A percentile compares a stretch with the other conserved stretches of the same genome.
Evolutionary conservation across 306 rosid species (phyloP).

Genomic region (Nissolia schottii): DNA sequence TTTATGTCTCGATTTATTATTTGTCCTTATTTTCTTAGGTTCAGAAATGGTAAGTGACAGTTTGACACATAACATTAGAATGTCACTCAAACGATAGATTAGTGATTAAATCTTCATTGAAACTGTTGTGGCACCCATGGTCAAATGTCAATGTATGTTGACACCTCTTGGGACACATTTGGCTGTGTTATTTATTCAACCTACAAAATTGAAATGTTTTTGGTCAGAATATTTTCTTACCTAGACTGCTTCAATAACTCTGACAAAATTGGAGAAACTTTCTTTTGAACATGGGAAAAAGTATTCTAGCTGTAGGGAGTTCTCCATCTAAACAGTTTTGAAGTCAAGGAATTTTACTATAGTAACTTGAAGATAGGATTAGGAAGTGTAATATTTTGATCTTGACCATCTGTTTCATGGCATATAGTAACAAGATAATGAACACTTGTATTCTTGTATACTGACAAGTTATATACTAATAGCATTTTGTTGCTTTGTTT

Average conservation of each 20-base stretch:
- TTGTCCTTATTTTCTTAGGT: not conserved
- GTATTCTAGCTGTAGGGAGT: not conserved
- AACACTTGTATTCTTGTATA: not conserved
- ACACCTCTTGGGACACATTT: not conserved
- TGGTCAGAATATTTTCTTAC: not conserved
- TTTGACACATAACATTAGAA: not conserved
- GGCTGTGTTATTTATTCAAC: slow-evolving; percentile 14
- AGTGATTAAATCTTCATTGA: not conserved
- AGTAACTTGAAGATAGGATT: not conserved
- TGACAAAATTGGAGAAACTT: not conserved
- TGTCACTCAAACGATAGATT: not conserved
- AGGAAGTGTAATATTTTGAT: not conserved
- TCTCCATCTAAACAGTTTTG: not conserved
- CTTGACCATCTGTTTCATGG: not conserved
- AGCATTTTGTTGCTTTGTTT: not conserved
- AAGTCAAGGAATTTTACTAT: slow-evolving; percentile 5
- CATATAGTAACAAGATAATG: not conserved
- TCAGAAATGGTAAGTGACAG: slow-evolving; percentile 4
- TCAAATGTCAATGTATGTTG: not conserved
- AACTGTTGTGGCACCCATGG: not conserved
- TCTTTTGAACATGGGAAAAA: not conserved
- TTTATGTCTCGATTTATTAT: slow-evolving; percentile 1
- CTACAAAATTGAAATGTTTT: not conserved
- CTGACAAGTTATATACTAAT: not conserved
- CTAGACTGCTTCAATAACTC: slow-evolving; percentile 1